Conservation (phyloP, 2,329 filamentous ascomycete species). For the Microascus cirrosus region DNA sequence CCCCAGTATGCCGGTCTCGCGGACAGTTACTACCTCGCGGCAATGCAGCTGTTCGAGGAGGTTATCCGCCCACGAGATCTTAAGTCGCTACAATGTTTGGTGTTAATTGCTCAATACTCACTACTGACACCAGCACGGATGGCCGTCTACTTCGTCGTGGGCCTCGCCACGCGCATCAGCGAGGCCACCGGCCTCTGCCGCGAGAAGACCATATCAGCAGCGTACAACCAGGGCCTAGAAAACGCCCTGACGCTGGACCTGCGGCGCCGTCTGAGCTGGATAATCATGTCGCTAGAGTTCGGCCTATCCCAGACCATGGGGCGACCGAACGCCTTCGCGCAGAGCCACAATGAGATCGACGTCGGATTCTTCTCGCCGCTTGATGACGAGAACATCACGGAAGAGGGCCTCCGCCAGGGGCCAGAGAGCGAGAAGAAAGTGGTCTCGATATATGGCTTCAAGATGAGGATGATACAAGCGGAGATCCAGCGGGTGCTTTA, state of each 20-base stretch:
- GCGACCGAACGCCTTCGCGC: conserved; percentile 75
- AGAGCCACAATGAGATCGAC: conserved; percentile 70
- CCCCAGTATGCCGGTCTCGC: conserved; percentile 84
- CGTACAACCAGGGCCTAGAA: conserved; percentile 44
- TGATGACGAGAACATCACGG: conserved; percentile 74
- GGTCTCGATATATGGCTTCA: conserved; percentile 85
- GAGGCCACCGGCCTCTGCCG: conserved; percentile 82
- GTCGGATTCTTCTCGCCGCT: conserved; percentile 76
- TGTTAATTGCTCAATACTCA: conserved; percentile 83
- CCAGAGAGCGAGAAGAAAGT: conserved; percentile 73
- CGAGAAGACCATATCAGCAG: conserved; percentile 71
- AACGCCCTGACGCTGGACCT: conserved; percentile 77
- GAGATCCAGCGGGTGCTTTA: conserved; percentile 83
- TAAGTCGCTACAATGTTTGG: conserved; percentile 79
- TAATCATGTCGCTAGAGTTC: conserved; percentile 77
- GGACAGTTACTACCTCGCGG: conserved; percentile 88
- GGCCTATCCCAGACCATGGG: conserved; percentile 82
- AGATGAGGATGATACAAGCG: conserved; percentile 77
- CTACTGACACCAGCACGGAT: conserved; percentile 84
- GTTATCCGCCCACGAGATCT: conserved; percentile 83
- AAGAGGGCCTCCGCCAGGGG: conserved; percentile 60
- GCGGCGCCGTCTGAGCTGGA: conserved; percentile 81
- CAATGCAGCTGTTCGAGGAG: conserved; percentile 72
- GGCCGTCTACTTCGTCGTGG: conserved; percentile 87
- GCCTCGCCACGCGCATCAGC: conserved; percentile 75